Conservation (phyloP, 352 stramenopile species). For the Blastocystis sp. region DNA sequence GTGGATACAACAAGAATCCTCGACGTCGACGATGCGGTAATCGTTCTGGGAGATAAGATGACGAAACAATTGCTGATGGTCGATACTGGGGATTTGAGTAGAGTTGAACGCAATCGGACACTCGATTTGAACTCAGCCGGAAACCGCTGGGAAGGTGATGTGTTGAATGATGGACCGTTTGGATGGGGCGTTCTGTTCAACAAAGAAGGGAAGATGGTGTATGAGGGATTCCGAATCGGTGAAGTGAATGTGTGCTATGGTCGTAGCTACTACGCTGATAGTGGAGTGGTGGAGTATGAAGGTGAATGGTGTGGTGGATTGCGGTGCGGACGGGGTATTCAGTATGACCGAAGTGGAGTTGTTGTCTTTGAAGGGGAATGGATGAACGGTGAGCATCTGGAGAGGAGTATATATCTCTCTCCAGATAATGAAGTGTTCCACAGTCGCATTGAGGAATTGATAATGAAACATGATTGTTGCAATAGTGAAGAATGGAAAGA, state of each 20-base stretch:
- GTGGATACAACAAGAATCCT: no score
- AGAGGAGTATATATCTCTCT: neutral
- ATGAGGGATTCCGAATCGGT: neutral
- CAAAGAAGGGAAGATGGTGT: neutral
- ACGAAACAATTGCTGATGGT: no score
- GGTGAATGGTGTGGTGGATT: neutral
- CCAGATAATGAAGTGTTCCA: neutral
- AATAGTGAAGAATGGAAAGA: neutral
- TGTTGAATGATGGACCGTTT: neutral
- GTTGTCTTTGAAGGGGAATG: neutral
- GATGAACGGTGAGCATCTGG: neutral
- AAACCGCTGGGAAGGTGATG: neutral
- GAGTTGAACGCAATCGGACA: neutral
- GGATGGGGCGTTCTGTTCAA: neutral
- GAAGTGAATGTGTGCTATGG: neutral
- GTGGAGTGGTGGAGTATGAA: neutral
- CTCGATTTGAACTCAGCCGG: neutral
- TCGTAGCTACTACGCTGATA: neutral
- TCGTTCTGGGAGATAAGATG: neutral
- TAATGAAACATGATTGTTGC: neutral
- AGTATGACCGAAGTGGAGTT: neutral
- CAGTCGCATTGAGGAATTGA: neutral
- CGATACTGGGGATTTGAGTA: neutral
- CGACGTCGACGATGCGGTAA: no score
- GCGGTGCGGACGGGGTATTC: neutral